Evolutionary conservation across 495 filamentous ascomycete species (phyloP), one percentile per base, ranked within the genome.

Genomic region (Annulohypoxylon moriforme): DNA sequence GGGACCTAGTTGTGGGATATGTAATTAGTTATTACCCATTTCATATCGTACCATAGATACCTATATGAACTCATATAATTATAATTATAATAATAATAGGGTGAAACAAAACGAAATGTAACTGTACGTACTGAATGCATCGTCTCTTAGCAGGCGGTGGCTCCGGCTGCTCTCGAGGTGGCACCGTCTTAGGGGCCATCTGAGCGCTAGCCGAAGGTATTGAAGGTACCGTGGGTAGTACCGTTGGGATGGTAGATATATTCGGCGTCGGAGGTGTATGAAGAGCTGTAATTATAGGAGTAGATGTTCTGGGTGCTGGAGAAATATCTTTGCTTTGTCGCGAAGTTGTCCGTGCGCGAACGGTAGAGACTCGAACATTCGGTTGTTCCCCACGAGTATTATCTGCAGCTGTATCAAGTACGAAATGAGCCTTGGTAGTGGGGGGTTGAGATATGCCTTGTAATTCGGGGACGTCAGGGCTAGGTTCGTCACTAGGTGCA

Each of bases 401-500:
- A 72, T 67, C 64, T 34, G 42, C 46, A 11, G 47, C 29, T 20
- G 31, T 57, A 31, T 76, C 65, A 13, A 68, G 60, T 31, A 71
- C 75, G 36, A 82, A 80, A 1, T 75, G 77, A 27, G 76, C 74
- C 22, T 73, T 59, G 18, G 74, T 78, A 1, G 76, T 61, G 16
- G 75, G 66, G 29, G 64, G 46, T 14, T 64, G 4, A 8, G 40
- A 44, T 8, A 44, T 31, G 16, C 33, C 52, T 75, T 77, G 24
- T 74, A 79, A 33, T 76, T 81, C 55, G 63, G 31, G 74, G 9
- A 77, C 42, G 56, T 69, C 76, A 31, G 83, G 83, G 67, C 82
- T 86, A 18, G 80, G 80, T 55, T 87, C 87, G 66, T 87, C 83
- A 74, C 84, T 89, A 3, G 85, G 83, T 16, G 85, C 82, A 42